Evolutionary conservation across 805 yeast species (phyloP).

Genomic region (Starmerella asiatica): DNA sequence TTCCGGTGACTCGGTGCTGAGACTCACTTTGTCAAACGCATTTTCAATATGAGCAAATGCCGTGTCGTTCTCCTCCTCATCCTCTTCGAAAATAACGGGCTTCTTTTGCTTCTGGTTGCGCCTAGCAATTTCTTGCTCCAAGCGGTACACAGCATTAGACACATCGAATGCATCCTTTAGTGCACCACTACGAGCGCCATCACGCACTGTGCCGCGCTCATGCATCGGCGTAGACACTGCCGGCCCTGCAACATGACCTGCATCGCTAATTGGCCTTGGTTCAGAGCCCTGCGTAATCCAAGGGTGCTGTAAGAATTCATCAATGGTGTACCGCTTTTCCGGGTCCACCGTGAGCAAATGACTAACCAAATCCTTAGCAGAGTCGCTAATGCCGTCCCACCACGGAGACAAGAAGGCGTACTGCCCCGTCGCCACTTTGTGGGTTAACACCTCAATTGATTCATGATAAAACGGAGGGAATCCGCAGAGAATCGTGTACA

Average conservation of each 20-base stretch:
- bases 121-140: conserved; percentile 47
- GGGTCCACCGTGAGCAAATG: conserved; percentile 63
- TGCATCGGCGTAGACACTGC: conserved; percentile 14
- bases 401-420: conserved; percentile 66
- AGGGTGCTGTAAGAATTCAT: conserved; percentile 60
- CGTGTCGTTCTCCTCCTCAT: conserved; percentile 26
- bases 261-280: conserved; percentile 7
- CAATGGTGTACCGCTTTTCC: conserved; percentile 50
- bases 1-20: neutral
- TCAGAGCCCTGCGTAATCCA: conserved; percentile 40
- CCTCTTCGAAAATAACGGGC: conserved; percentile 24
- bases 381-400: conserved; percentile 72
- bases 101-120: conserved; percentile 18
- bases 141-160: conserved; percentile 72
- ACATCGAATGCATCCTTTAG: conserved; percentile 78
- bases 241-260: conserved; percentile 4
- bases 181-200: conserved; percentile 61
- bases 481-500: conserved; percentile 87
- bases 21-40: conserved; percentile 9
- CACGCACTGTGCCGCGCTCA: conserved; percentile 20
- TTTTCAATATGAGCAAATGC: conserved; percentile 16
- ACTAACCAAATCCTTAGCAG: conserved; percentile 58
- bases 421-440: conserved; percentile 67
- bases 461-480: conserved; percentile 96
- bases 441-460: conserved; percentile 56